A percentile compares a stretch with the other conserved stretches of the same genome.
phyloP scores from a whole-genome alignment of 176 grass and related monocot genomes.

The Aegilops tauschii region DNA sequence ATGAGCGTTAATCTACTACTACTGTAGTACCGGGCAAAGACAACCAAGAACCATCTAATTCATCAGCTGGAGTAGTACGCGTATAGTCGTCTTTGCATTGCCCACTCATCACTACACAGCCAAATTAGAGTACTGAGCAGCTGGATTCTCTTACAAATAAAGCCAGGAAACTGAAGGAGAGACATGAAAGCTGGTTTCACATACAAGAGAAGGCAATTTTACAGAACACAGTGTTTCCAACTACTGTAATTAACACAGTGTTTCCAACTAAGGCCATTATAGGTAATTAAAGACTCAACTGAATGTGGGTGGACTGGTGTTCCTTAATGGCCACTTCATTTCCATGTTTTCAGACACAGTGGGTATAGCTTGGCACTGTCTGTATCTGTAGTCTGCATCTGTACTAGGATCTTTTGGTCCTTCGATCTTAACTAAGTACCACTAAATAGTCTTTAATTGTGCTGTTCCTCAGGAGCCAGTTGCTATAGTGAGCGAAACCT shows the following conservation, averaged over 20 bases:
- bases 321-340: neutral
- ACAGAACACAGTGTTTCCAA: no score
- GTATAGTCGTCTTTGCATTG: no score
- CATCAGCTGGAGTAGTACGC: no score
- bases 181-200: conserved; percentile 8
- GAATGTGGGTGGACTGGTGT: neutral
- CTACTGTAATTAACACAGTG: neutral
- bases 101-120: no score
- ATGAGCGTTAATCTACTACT: no score
- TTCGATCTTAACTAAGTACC: neutral
- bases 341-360: neutral
- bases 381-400: neutral
- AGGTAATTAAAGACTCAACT: neutral
- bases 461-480: neutral
- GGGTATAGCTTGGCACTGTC: neutral
- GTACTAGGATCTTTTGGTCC: neutral
- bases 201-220: neutral
- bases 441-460: neutral
- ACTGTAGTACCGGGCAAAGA: no score
- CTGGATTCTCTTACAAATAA: no score
- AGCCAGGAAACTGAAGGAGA: neutral
- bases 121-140: no score
- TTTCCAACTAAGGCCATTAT: neutral
- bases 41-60: no score
- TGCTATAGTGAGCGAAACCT: neutral